Conservation (phyloP, 1,284 basidiomycete species). For the Ceratobasidium sp. region DNA sequence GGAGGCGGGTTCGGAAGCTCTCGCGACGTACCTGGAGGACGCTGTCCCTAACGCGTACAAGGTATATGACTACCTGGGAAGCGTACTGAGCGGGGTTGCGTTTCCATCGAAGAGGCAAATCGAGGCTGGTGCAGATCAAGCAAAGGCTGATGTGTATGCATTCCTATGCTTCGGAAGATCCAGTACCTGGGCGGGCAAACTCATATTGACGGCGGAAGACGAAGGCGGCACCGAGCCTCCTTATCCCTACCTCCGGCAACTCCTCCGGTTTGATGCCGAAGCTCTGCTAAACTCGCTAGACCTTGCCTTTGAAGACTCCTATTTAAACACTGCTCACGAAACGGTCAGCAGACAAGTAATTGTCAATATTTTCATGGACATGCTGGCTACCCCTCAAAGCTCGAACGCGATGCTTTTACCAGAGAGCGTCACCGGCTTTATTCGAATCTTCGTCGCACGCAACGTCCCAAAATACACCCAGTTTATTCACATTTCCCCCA, state of each 20-base stretch:
- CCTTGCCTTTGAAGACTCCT: conserved; percentile 93
- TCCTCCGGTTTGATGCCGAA: conserved; percentile 93
- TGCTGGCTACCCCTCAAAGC: conserved; percentile 63
- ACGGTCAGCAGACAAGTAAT: conserved; percentile 84
- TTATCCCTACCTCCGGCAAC: conserved; percentile 89
- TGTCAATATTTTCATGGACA: conserved; percentile 87
- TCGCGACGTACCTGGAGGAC: conserved; percentile 66
- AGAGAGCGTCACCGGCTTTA: conserved; percentile 79
- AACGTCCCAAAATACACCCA: conserved; percentile 98
- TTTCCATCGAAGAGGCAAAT: conserved; percentile 74
- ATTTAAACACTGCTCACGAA: conserved; percentile 82
- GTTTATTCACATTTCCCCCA: conserved; percentile 80
- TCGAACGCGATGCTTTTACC: conserved; percentile 59
- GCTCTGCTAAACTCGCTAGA: conserved; percentile 95
- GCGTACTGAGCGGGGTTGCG: conserved; percentile 84
- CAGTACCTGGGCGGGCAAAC: conserved; percentile 83
- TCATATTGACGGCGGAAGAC: conserved; percentile 79
- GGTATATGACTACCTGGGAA: conserved; percentile 91
- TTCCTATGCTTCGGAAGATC: conserved; percentile 90
- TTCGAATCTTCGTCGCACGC: conserved; percentile 95
- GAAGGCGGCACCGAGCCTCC: conserved; percentile 80
- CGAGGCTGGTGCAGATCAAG: conserved; percentile 74
- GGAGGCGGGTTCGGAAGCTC: conserved; percentile 52
- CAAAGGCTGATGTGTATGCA: conserved; percentile 79
- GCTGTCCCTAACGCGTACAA: conserved; percentile 87